Conservation (phyloP, 2,329 filamentous ascomycete genomes). For the Diplodia intermedia region DNA sequence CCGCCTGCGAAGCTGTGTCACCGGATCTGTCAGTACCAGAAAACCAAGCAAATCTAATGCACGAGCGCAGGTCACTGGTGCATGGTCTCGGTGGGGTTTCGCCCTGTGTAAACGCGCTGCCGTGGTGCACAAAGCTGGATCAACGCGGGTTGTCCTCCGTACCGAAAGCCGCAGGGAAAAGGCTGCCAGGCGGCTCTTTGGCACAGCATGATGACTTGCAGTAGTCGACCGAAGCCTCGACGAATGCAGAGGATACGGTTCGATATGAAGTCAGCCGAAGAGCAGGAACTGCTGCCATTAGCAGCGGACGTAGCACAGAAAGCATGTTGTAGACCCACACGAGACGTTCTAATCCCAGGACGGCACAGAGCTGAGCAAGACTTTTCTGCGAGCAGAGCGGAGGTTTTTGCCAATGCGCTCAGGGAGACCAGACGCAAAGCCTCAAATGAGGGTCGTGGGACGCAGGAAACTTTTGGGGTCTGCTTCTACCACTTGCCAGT, state of each 20-base stretch:
- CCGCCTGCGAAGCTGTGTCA: background rate
- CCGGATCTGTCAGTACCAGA: background rate
- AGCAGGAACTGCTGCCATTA: background rate
- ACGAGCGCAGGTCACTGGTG: conserved; percentile 2
- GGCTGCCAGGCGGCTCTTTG: conserved; percentile 10
- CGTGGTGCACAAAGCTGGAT: conserved; percentile 2
- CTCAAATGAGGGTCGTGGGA: background rate
- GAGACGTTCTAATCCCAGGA: conserved; percentile 8
- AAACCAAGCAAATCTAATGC: background rate
- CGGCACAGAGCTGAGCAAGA: conserved; percentile 4
- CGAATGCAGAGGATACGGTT: background rate
- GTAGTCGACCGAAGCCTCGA: background rate
- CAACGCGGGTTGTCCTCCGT: background rate
- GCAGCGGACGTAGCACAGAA: conserved; percentile 4
- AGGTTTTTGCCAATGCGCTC: background rate
- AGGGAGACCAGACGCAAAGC: background rate
- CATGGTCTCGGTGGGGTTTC: background rate
- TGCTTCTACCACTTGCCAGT: background rate
- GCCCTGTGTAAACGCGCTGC: background rate
- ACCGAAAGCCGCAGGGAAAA: background rate
- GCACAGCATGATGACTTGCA: conserved; percentile 23
- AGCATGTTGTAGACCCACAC: conserved; percentile 21
- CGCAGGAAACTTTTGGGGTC: too few species aligned
- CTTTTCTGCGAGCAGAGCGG: background rate
- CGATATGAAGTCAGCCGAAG: background rate